Evolutionary conservation across 2,329 filamentous ascomycete genomes (phyloP).

Genomic region (Tolypocladium cylindrosporum): DNA sequence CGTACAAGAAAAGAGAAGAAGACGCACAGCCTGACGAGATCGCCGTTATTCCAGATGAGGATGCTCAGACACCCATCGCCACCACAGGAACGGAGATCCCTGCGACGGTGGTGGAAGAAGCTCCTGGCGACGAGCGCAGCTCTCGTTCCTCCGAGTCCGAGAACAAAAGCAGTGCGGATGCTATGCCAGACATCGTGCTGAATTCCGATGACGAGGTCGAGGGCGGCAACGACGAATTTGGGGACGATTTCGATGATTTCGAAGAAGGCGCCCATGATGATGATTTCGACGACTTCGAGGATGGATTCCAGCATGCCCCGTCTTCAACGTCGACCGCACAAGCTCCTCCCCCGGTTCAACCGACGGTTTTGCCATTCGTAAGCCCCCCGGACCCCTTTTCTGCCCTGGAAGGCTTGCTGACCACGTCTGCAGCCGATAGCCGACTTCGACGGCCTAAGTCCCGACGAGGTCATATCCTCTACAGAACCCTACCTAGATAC

Average conservation of each 20-base stretch:
- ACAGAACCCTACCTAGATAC: constrained; percentile 57
- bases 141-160: constrained; percentile 33
- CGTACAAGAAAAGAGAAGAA: constrained; percentile 42
- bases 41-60: constrained; percentile 29
- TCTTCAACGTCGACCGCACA: constrained; percentile 16
- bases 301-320: constrained; percentile 52
- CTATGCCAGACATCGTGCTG: constrained; percentile 41
- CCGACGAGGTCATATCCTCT: constrained; percentile 49
- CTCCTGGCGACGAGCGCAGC: constrained; percentile 28
- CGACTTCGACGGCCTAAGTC: constrained; percentile 52
- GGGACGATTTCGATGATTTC: constrained; percentile 53
- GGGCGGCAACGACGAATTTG: constrained; percentile 35
- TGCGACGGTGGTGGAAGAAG: constrained; percentile 44
- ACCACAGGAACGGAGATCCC: constrained; percentile 10
- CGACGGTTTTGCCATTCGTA: constrained; percentile 35
- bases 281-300: constrained; percentile 63
- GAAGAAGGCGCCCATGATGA: constrained; percentile 46
- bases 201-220: constrained; percentile 32
- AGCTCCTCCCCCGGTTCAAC: constrained; percentile 22
- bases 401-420: constrained; percentile 6
- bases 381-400: constrained; percentile 7
- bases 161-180: constrained; percentile 38
- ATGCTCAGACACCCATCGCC: constrained; percentile 12
- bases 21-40: constrained; percentile 54
- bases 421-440: constrained; percentile 47